These are phyloP conservation scores for Haplosporangium gracile DNA, from an alignment of 192 early-diverging fungal genomes.

Conservation along the genomic window DNA sequence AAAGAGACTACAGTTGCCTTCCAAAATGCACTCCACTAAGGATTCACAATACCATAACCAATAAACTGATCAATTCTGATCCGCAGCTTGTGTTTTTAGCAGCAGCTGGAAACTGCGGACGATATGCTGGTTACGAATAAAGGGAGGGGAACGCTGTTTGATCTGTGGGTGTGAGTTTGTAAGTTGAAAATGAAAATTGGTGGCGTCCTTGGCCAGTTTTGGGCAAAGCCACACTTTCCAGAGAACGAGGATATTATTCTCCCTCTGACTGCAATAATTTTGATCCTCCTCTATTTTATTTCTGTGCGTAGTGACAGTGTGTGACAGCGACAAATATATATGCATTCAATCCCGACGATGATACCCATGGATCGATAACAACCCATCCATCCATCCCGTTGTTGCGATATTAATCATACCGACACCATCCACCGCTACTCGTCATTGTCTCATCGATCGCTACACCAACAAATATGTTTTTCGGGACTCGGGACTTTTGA, in stretches of 20 bases:
- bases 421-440: background rate
- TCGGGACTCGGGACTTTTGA: background rate
- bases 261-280: background rate
- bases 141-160: no score
- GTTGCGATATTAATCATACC: background rate
- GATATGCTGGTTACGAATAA: no score
- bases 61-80: no score
- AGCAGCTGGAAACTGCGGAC: no score
- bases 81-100: no score
- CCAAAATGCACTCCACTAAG: no score
- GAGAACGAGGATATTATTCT: no score
- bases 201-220: no score
- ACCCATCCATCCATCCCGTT: slow-evolving; percentile 1
- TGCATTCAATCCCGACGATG: background rate
- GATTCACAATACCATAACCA: no score
- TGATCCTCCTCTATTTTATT: slow-evolving; percentile 11
- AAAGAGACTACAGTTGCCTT: no score
- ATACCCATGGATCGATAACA: background rate
- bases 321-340: background rate
- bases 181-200: no score
- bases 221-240: background rate
- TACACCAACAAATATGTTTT: background rate
- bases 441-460: background rate
- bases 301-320: background rate
- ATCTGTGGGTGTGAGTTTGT: no score